These are phyloP conservation scores for Gyrodon lividus DNA, from an alignment of 768 basidiomycete genomes.

Conservation along the genomic window DNA sequence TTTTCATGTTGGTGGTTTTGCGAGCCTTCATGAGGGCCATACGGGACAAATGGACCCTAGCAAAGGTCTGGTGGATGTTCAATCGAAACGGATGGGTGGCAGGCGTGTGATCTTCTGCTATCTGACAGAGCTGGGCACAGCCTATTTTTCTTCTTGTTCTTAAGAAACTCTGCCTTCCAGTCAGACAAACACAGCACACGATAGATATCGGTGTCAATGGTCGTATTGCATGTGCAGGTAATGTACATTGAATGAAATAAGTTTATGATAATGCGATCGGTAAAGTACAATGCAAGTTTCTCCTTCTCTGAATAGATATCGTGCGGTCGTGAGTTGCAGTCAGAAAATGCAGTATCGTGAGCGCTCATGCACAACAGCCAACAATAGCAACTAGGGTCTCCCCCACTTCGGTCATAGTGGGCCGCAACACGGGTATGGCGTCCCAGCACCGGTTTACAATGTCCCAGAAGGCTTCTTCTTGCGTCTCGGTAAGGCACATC, in stretches of 20 bases:
- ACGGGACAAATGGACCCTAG: neutral
- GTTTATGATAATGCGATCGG: neutral
- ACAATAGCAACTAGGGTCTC: conserved; percentile 9
- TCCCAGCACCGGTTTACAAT: conserved; percentile 49
- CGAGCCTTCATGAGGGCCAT: conserved; percentile 1
- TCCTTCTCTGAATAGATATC: neutral
- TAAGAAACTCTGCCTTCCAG: no score
- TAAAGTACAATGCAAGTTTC: neutral
- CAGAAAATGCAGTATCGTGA: neutral
- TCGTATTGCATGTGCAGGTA: neutral
- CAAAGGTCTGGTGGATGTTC: neutral
- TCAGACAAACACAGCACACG: no score
- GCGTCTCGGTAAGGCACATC: conserved; percentile 11
- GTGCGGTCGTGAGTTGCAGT: neutral
- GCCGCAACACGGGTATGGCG: conserved; percentile 36
- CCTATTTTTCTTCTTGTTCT: no score
- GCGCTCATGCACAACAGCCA: conserved; percentile 5
- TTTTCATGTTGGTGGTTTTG: no score
- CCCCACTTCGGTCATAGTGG: conserved; percentile 42
- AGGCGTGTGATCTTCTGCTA: neutral
- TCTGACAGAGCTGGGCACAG: neutral
- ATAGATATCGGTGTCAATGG: no score
- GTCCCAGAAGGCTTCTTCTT: conserved; percentile 42
- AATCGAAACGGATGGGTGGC: neutral
- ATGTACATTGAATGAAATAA: neutral